Evolutionary conservation across 1,284 basidiomycete genomes (phyloP).

Genomic region (Rhodotorula sp.): DNA sequence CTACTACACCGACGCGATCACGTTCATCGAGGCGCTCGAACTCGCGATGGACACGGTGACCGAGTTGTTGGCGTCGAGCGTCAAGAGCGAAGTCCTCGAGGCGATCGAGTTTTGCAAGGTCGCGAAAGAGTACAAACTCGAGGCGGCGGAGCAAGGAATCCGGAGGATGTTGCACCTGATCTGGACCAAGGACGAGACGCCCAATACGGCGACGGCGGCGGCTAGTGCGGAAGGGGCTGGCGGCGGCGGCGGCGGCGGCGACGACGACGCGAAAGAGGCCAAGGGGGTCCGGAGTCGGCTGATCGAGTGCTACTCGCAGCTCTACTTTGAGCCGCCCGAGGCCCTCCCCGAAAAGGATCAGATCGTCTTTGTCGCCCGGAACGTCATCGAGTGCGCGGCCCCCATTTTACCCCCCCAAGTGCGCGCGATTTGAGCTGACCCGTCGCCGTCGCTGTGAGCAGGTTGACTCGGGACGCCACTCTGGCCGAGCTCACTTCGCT

Average conservation of each 20-base stretch:
- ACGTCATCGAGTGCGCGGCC: constrained; percentile 84
- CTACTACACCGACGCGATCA: constrained; percentile 83
- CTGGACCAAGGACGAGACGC: constrained; percentile 91
- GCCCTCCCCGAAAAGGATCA: constrained; percentile 73
- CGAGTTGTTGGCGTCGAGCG: constrained; percentile 81
- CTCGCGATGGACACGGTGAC: constrained; percentile 64
- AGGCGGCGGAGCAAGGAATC: constrained; percentile 76
- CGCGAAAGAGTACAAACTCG: constrained; percentile 78
- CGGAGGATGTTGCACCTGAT: constrained; percentile 97
- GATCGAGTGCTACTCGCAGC: constrained; percentile 80
- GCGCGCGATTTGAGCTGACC: not conserved
- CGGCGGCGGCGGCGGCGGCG: not conserved
- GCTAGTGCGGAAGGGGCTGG: not conserved
- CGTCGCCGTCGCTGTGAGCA: constrained; percentile 47
- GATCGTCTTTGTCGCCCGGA: constrained; percentile 91
- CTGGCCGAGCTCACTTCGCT: constrained; percentile 93
- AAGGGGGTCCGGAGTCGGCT: constrained; percentile 85
- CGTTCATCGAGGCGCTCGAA: constrained; percentile 82
- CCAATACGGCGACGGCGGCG: constrained; percentile 45
- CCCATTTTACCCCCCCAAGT: not conserved
- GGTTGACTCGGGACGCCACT: constrained; percentile 83
- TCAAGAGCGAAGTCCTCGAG: constrained; percentile 91
- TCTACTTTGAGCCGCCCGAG: constrained; percentile 81
- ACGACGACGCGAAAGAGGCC: constrained; percentile 73
- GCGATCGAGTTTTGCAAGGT: constrained; percentile 92